Evolutionary conservation across 306 rosid genomes (phyloP).

Genomic region (Sechiopsis laciniata): DNA sequence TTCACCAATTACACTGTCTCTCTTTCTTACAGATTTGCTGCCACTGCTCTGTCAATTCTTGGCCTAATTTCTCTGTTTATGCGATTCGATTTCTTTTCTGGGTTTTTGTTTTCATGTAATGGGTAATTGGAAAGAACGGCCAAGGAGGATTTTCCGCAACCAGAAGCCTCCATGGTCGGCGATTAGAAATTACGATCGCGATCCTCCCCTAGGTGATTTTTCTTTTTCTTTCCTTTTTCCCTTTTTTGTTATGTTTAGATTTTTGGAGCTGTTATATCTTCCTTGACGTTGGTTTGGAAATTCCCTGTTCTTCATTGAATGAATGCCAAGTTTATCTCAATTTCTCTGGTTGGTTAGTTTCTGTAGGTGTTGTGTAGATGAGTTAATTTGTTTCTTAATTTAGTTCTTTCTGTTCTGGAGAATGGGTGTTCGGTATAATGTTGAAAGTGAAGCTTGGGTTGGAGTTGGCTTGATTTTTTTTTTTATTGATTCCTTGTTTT

Average conservation of each 20-base stretch:
- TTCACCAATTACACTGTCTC: no score
- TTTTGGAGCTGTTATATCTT: constrained; percentile 11
- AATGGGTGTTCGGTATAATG: not conserved
- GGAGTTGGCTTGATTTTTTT: not conserved
- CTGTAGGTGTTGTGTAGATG: not conserved
- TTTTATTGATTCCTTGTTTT: not conserved
- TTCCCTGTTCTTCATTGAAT: not conserved
- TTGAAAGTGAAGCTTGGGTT: not conserved
- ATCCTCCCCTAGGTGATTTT: constrained; percentile 47
- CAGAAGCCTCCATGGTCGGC: constrained; percentile 37
- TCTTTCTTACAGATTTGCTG: no score
- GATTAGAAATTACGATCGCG: constrained; percentile 32
- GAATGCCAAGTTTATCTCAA: not conserved
- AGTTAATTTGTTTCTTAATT: not conserved
- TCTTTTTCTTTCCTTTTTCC: not conserved
- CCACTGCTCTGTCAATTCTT: no score
- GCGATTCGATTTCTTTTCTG: not conserved
- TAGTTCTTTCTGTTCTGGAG: not conserved
- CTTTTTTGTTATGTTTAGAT: not conserved
- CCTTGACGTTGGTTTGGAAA: not conserved
- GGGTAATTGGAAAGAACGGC: constrained; percentile 72
- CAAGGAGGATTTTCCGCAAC: constrained; percentile 44
- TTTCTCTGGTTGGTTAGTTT: not conserved
- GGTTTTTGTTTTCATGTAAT: constrained; percentile 28
- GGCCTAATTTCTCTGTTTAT: no score